phyloP scores from a whole-genome alignment of 306 rosid species.

The Macrotyloma uniflorum region DNA sequence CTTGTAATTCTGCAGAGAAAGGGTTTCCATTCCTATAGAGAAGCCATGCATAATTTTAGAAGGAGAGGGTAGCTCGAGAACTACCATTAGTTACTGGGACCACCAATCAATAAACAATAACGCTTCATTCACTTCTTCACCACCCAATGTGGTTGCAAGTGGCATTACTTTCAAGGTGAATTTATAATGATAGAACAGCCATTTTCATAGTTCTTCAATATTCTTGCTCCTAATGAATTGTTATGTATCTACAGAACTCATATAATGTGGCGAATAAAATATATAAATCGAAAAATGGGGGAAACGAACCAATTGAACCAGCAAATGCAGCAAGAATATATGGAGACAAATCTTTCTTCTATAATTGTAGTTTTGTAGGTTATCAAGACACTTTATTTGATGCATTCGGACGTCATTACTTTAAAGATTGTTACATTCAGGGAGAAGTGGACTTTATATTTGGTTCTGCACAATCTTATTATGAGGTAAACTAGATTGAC shows the following conservation, averaged over 20 bases:
- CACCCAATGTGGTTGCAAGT: not conserved
- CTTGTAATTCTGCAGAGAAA: not conserved
- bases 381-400: constrained; percentile 54
- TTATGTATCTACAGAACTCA: not conserved
- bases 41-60: not conserved
- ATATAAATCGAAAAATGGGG: not conserved
- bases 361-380: not conserved
- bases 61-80: not conserved
- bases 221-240: not conserved
- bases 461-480: constrained; percentile 45
- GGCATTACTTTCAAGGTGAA: not conserved
- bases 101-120: not conserved
- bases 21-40: not conserved
- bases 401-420: constrained; percentile 27
- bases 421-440: constrained; percentile 26
- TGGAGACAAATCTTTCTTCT: not conserved
- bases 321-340: constrained; percentile 33
- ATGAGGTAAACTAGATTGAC: constrained; percentile 18
- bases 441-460: constrained; percentile 52
- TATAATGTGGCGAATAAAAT: not conserved
- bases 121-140: not conserved
- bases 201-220: not conserved
- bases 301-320: not conserved
- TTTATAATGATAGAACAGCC: not conserved
- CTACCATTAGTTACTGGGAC: not conserved